Evolutionary conservation across 345 rosid genomes (phyloP).

Genomic region (Lumnitzera racemosa): DNA sequence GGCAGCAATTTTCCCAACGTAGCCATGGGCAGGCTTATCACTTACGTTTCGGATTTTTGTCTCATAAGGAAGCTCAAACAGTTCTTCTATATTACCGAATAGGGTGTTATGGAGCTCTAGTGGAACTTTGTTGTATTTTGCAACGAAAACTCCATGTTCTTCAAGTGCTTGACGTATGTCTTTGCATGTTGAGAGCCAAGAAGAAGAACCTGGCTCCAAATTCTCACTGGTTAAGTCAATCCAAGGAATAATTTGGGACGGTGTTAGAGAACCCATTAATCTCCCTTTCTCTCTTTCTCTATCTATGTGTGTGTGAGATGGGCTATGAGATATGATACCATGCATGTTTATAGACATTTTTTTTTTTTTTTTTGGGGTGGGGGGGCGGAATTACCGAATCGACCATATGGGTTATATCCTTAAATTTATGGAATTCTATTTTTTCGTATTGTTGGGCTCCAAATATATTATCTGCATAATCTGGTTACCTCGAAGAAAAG

Average conservation of each 20-base stretch:
- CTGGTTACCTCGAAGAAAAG: too few relatives aligned
- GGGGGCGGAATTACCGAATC: too few relatives aligned
- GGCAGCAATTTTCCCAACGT: slow-evolving; percentile 20
- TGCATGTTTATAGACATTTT: neutral
- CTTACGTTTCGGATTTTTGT: slow-evolving; percentile 23
- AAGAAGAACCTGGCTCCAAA: slow-evolving; percentile 17
- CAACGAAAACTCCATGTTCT: slow-evolving; percentile 18
- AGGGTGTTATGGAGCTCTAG: slow-evolving; percentile 13
- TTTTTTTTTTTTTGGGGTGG: too few relatives aligned
- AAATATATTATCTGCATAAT: too few relatives aligned
- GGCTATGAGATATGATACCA: neutral
- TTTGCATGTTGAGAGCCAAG: slow-evolving; percentile 15
- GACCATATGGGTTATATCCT: too few relatives aligned
- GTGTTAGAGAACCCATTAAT: slow-evolving; percentile 22
- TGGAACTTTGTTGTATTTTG: slow-evolving; percentile 12
- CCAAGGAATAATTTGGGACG: slow-evolving; percentile 12
- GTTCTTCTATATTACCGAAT: slow-evolving; percentile 10
- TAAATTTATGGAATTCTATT: too few relatives aligned
- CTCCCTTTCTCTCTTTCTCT: slow-evolving; percentile 7
- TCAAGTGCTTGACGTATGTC: slow-evolving; percentile 17
- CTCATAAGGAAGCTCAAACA: slow-evolving; percentile 32
- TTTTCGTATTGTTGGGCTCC: too few relatives aligned
- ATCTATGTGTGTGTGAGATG: too few relatives aligned
- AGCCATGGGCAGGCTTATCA: slow-evolving; percentile 27
- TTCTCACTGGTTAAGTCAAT: slow-evolving; percentile 20